Evolutionary conservation across 2,329 filamentous ascomycete genomes (phyloP).

Genomic region (Venturia oleaginea): DNA sequence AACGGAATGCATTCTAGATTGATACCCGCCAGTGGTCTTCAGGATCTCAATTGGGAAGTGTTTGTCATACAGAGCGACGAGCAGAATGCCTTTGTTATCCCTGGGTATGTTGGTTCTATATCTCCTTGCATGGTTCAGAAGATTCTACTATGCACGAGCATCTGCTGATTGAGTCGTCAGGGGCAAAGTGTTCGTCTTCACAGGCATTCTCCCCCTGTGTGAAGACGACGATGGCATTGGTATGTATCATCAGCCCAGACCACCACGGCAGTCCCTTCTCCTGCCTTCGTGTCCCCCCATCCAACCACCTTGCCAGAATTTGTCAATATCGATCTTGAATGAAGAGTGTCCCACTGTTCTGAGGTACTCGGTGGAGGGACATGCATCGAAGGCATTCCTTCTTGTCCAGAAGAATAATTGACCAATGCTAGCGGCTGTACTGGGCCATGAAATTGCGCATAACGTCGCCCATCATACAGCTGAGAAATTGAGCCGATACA

Average conservation of each 20-base stretch:
- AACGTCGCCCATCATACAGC: slow-evolving; percentile 59
- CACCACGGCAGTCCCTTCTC: background rate
- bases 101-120: slow-evolving; percentile 38
- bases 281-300: too few relatives aligned
- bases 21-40: slow-evolving; percentile 57
- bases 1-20: slow-evolving; percentile 56
- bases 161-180: slow-evolving; percentile 24
- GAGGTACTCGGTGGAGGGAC: too few relatives aligned
- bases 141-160: background rate
- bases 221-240: slow-evolving; percentile 54
- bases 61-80: slow-evolving; percentile 62
- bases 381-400: too few relatives aligned
- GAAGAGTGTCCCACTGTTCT: too few relatives aligned
- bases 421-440: slow-evolving; percentile 48
- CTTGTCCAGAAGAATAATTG: background rate
- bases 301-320: too few relatives aligned
- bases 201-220: slow-evolving; percentile 61
- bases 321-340: too few relatives aligned
- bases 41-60: slow-evolving; percentile 57
- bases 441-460: slow-evolving; percentile 75
- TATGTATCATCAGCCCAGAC: background rate
- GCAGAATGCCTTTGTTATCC: slow-evolving; percentile 69
- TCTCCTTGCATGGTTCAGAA: background rate
- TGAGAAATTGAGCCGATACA: slow-evolving; percentile 48
- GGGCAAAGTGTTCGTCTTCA: slow-evolving; percentile 72